Base-by-base conservation (phyloP, 805 yeast genomes). In the Ogataea kodamae region DNA sequence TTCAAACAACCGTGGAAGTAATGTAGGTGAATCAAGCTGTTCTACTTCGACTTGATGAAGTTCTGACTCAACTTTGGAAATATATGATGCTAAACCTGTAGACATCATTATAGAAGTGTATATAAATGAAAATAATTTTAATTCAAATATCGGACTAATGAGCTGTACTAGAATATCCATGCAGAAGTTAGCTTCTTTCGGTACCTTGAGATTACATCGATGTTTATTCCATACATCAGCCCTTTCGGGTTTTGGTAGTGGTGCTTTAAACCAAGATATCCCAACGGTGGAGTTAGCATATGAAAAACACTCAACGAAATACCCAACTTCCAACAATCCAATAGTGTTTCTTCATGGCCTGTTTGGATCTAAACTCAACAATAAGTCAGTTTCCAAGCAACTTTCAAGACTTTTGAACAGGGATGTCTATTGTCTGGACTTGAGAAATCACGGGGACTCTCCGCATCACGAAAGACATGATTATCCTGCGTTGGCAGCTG, bases 391-490 rank as follows among this genome's bases (percentile, higher is more conserved):
- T n/a, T 84, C 87, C 7, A 75, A 74, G 49, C 69, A 66, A 33
- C 55, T 81, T 20, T 70, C 75, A 10, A 57, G 57, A 13, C 45
- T 51, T 9, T 51, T 81, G 39, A 55, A 64, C 16, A 60, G 87
- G 27, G 78, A 79, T 40, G 76, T 82, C 3, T 81, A 72, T 52
- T 72, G 85, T 45, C 52, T 82, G 11, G 97, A 90, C 55, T 65
- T 89, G 39, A 67, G 98, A 41, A 89, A 92, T 59, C 96, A 89
- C 55, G 98, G 98, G 2, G 77, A 71, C n/a, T 84, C 96, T 2
- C 96, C 96, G 1, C 94, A 83, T 48, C 54, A 50, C n/a, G 52
- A 57, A 0, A 62, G 81, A 18, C 85, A 84, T 49, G 89, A 83
- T 52, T 89, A 89, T 57, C 81, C 83, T 1, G 65, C 89, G 2